Conservation (phyloP, 495 filamentous ascomycete genomes). For the Neurospora intermedia region DNA sequence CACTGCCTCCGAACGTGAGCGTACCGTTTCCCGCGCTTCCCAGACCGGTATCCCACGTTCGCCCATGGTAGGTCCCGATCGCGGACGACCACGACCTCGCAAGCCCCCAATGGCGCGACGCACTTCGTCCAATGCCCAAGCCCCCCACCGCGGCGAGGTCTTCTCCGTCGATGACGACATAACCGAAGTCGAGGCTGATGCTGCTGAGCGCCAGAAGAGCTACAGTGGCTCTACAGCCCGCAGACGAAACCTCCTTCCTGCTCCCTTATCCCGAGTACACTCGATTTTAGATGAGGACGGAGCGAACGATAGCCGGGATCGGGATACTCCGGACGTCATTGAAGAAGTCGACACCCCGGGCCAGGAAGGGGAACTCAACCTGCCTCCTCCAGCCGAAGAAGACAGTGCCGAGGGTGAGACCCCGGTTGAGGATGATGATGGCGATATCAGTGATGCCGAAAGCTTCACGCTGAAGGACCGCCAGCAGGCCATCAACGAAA, state of each 20-base stretch:
- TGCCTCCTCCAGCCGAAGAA: constrained; percentile 17
- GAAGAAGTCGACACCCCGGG: constrained; percentile 17
- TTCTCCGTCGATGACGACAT: constrained; percentile 93
- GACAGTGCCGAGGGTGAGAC: constrained; percentile 23
- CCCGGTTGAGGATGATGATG: constrained; percentile 46
- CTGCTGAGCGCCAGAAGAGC: constrained; percentile 27
- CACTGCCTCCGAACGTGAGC: constrained; percentile 15
- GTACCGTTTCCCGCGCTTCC: constrained; percentile 18
- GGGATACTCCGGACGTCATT: constrained; percentile 7
- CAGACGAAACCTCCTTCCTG: constrained; percentile 52
- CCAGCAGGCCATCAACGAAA: constrained; percentile 97
- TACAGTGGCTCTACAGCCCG: constrained; percentile 56
- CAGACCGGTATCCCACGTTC: constrained; percentile 25
- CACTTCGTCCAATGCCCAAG: constrained; percentile 59
- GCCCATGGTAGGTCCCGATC: constrained; percentile 46
- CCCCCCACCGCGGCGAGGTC: constrained; percentile 70
- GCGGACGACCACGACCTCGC: constrained; percentile 47
- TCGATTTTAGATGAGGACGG: constrained; percentile 36
- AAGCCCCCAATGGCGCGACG: constrained; percentile 63
- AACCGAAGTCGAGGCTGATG: constrained; percentile 63
- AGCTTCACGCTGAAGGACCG: constrained; percentile 84
- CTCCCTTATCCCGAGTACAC: constrained; percentile 47
- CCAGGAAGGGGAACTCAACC: constrained; percentile 7
- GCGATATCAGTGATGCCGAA: constrained; percentile 61
- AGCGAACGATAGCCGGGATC: constrained; percentile 34